Conservation (phyloP, 2,329 filamentous ascomycete genomes). For the Cyanodermella asteris region DNA sequence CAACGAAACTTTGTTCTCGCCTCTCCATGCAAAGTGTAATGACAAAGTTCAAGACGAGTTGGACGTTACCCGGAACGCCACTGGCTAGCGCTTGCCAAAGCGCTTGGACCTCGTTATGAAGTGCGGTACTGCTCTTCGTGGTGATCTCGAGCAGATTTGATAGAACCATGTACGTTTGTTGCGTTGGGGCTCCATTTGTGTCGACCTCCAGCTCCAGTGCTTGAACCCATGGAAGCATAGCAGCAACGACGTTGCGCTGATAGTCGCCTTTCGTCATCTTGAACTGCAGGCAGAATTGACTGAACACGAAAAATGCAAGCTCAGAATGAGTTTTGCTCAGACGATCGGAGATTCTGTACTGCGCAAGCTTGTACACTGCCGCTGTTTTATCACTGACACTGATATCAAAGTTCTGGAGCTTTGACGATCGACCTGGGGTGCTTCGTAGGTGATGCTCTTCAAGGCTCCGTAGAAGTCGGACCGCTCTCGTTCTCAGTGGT, state of each 20-base stretch:
- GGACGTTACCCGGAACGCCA: conserved; percentile 81
- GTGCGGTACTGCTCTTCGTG: conserved; percentile 63
- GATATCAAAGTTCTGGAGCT: conserved; percentile 92
- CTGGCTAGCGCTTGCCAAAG: conserved; percentile 93
- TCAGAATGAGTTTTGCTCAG: conserved; percentile 76
- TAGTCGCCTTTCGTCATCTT: conserved; percentile 62
- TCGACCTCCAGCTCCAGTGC: conserved; percentile 81
- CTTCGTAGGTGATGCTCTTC: conserved; percentile 67
- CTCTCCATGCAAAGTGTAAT: conserved; percentile 83
- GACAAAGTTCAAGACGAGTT: conserved; percentile 86
- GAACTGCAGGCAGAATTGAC: conserved; percentile 86
- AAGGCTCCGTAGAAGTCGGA: conserved; percentile 54
- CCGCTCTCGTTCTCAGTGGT: conserved; percentile 72
- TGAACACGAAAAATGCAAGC: conserved; percentile 81
- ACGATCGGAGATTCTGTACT: conserved; percentile 87
- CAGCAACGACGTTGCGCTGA: conserved; percentile 83
- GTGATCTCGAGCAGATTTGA: conserved; percentile 94
- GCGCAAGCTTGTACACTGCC: conserved; percentile 88
- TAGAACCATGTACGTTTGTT: conserved; percentile 80
- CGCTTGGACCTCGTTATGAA: conserved; percentile 94
- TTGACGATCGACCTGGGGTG: too few species aligned
- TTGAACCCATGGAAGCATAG: conserved; percentile 90
- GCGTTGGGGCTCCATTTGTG: conserved; percentile 73
- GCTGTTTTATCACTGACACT: conserved; percentile 97
- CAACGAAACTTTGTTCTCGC: conserved; percentile 92